Percentiles rank a stretch among this genome's conserved stretches.
Evolutionary conservation across 495 filamentous ascomycete species (phyloP).

Genomic region (Pseudevernia furfuracea): DNA sequence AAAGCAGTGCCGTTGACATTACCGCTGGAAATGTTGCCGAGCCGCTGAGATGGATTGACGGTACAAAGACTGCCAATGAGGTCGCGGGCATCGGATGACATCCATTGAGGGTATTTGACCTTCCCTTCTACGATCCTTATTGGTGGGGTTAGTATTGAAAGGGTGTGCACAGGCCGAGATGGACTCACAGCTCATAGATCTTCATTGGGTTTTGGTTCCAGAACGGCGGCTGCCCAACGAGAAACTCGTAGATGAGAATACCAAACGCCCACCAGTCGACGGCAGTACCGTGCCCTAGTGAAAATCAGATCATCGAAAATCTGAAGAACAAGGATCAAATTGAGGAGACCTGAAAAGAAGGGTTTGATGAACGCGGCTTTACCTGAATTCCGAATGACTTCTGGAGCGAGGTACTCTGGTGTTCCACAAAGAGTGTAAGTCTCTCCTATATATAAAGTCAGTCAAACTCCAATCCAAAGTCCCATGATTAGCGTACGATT

Average conservation of each 20-base stretch:
- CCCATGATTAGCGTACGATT: conserved; percentile 37
- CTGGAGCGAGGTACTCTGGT: conserved; percentile 91
- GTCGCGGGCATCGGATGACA: conserved; percentile 70
- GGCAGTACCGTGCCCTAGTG: conserved; percentile 72
- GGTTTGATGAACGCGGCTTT: conserved; percentile 19
- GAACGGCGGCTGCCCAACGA: conserved; percentile 93
- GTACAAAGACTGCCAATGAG: conserved; percentile 83
- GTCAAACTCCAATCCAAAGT: background rate
- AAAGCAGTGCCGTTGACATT: conserved; percentile 58
- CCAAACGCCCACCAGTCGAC: conserved; percentile 99
- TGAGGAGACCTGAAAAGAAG: conserved; percentile 11
- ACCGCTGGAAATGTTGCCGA: conserved; percentile 67
- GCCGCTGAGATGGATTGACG: conserved; percentile 74
- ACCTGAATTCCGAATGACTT: conserved; percentile 87
- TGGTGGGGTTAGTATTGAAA: conserved; percentile 4
- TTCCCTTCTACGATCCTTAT: conserved; percentile 66
- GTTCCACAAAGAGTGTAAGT: conserved; percentile 97
- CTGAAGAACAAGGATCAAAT: conserved; percentile 7
- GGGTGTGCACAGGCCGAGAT: conserved; percentile 9
- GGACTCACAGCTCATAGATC: conserved; percentile 76
- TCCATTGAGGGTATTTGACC: conserved; percentile 58
- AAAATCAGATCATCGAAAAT: conserved; percentile 9
- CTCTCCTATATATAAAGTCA: conserved; percentile 45
- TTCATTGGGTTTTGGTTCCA: conserved; percentile 95
- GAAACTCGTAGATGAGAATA: conserved; percentile 91